A percentile compares a stretch with the other conserved stretches of the same genome.
Conservation (phyloP, 768 basidiomycete species). For the Hydnum rufescens region DNA sequence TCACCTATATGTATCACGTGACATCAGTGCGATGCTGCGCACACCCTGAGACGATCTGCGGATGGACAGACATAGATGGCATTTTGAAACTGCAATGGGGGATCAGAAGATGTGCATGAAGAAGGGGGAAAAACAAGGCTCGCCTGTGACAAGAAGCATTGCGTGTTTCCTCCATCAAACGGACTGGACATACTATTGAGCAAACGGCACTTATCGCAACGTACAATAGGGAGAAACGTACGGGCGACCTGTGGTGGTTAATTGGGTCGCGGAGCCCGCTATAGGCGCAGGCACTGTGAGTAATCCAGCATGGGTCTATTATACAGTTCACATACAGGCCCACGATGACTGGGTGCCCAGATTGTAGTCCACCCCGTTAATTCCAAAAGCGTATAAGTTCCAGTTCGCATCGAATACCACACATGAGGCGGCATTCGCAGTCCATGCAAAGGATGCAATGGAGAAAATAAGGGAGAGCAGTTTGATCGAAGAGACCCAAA, state of each 20-base stretch:
- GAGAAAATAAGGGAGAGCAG: too few species aligned
- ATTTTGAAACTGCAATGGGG: background rate
- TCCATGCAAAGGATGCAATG: too few species aligned
- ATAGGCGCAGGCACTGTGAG: slow-evolving; percentile 1
- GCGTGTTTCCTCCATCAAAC: slow-evolving; percentile 20
- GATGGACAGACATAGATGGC: background rate
- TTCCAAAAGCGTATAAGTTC: slow-evolving; percentile 75
- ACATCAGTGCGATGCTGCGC: background rate
- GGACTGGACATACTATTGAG: slow-evolving; percentile 11
- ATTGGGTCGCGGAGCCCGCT: slow-evolving; percentile 38
- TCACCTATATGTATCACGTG: slow-evolving; percentile 25
- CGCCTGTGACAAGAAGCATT: slow-evolving; percentile 17
- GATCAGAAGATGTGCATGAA: background rate
- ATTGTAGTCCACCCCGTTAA: slow-evolving; percentile 67
- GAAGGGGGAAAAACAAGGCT: background rate
- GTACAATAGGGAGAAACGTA: slow-evolving; percentile 22
- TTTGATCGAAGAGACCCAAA: too few species aligned
- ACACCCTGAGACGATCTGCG: background rate
- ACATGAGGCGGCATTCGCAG: slow-evolving; percentile 28
- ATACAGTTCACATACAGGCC: background rate
- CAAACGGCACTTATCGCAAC: background rate
- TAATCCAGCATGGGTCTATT: background rate
- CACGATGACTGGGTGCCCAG: slow-evolving; percentile 17
- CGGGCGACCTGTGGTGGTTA: slow-evolving; percentile 62
- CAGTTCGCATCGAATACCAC: slow-evolving; percentile 60